A percentile compares a stretch with the other conserved stretches of the same genome.
Evolutionary conservation across 2,329 filamentous ascomycete species (phyloP).

Genomic region (Geoglossum cookeanum): DNA sequence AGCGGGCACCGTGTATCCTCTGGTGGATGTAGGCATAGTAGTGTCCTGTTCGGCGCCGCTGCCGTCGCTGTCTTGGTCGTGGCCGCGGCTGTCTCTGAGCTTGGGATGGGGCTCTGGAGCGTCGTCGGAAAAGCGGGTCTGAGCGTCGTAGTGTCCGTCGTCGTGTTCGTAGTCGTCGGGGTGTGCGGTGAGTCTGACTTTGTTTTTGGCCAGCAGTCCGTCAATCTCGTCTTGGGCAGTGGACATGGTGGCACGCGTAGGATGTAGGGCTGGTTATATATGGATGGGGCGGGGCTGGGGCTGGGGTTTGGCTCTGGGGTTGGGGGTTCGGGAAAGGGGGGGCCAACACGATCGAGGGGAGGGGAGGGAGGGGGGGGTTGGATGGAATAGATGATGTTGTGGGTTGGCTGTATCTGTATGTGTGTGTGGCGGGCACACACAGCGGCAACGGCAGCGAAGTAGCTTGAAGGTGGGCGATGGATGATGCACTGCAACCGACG

Average conservation of each 20-base stretch:
- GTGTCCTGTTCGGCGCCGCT: constrained; percentile 35
- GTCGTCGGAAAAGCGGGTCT: constrained; percentile 40
- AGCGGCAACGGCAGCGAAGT: too few species aligned
- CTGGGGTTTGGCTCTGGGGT: background rate
- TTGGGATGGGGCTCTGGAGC: constrained; percentile 33
- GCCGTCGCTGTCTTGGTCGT: constrained; percentile 19
- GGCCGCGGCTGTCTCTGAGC: constrained; percentile 32
- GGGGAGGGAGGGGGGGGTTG: background rate
- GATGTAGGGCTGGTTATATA: background rate
- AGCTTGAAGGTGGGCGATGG: too few species aligned
- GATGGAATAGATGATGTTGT: background rate
- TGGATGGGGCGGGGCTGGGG: background rate
- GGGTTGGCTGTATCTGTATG: background rate
- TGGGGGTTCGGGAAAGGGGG: background rate
- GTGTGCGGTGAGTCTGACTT: constrained; percentile 4
- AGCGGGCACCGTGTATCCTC: constrained; percentile 13
- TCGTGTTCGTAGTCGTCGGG: constrained; percentile 28
- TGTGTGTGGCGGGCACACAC: too few species aligned
- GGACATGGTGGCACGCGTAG: constrained; percentile 19
- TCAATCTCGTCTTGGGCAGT: constrained; percentile 30
- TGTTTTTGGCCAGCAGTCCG: constrained; percentile 23
- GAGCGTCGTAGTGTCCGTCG: constrained; percentile 14
- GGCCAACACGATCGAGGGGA: background rate
- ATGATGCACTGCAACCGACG: background rate
- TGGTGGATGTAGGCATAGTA: constrained; percentile 30